phyloP scores from a whole-genome alignment of 2,329 filamentous ascomycete species.

The Pseudogymnoascus sp. region DNA sequence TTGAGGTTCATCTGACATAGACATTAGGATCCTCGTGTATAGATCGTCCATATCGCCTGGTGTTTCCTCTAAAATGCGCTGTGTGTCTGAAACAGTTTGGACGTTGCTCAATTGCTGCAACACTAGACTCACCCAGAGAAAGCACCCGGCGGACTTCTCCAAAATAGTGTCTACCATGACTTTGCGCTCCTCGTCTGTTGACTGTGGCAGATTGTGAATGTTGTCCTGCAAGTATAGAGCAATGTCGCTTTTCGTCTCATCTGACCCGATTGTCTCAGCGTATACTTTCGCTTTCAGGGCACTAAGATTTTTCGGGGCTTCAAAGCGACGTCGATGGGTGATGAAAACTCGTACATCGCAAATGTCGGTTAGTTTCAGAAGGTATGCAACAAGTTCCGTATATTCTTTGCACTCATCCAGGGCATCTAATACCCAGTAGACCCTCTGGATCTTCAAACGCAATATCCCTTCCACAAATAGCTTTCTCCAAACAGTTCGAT shows the following conservation, averaged over 20 bases:
- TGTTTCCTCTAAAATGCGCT: slow-evolving; percentile 22
- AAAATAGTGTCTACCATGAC: slow-evolving; percentile 23
- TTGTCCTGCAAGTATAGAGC: background rate
- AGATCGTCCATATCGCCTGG: slow-evolving; percentile 30
- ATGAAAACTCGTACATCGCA: background rate
- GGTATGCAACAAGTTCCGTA: background rate
- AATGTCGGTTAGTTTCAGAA: background rate
- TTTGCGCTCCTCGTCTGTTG: slow-evolving; percentile 3
- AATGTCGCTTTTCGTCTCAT: background rate
- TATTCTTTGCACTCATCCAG: background rate
- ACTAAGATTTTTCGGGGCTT: background rate
- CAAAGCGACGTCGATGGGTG: background rate
- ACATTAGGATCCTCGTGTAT: slow-evolving; percentile 32
- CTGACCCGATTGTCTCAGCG: background rate
- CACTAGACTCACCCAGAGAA: slow-evolving; percentile 32
- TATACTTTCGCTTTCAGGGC: background rate
- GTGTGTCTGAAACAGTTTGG: slow-evolving; percentile 15
- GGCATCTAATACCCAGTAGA: background rate
- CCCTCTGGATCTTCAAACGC: background rate
- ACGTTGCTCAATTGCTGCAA: slow-evolving; percentile 29
- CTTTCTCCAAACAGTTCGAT: background rate
- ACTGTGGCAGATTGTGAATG: background rate
- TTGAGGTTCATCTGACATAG: slow-evolving; percentile 26
- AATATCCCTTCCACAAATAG: background rate
- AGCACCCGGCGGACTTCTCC: slow-evolving; percentile 29